Evolutionary conservation across 331 rosid genomes (phyloP), one percentile per base, ranked within the genome.

Genomic region (Pyrus hybrid): DNA sequence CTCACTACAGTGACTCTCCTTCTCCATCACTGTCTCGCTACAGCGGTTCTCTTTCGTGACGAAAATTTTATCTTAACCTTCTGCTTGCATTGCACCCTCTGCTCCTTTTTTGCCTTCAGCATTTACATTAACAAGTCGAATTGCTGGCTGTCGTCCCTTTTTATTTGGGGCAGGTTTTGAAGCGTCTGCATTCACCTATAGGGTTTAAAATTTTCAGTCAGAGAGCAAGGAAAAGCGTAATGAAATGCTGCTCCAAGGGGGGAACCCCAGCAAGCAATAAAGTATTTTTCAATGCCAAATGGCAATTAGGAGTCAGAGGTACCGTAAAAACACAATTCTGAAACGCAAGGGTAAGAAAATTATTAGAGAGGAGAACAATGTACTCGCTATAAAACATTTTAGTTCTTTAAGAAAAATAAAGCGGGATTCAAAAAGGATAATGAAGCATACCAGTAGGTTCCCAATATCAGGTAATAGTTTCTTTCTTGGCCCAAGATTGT

Each of bases 381-480:
- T 37, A 23, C 20, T 73, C 8, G 0, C 49, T 16, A 17, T 6
- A 23, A 28, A 37, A 22, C 49, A 60, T 58, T 22, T 10, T 58
- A 60, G 1, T 63, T 41, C n/a, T n/a, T n/a, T n/a, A n/a, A n/a
- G n/a, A n/a, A n/a, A n/a, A n/a, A n/a, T n/a, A n/a, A n/a, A n/a
- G n/a, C n/a, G n/a, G n/a, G n/a, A n/a, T n/a, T n/a, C n/a, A n/a
- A n/a, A n/a, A n/a, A n/a, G n/a, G n/a, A 25, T 35, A 37, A 16
- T 25, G 43, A 25, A 76, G 76, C 86, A 51, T 87, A 91, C 95
- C 93, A 85, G 16, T 56, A 83, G 79, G 86, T 93, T 93, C 68
- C 91, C 93, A 69, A 94, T 87, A 84, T 94, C 95, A 71, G 86
- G 49, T 67, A 94, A 81, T 60, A 91, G 93, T 77, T 90, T 89